phyloP scores from a whole-genome alignment of 306 rosid species.

The Trifolium repens region DNA sequence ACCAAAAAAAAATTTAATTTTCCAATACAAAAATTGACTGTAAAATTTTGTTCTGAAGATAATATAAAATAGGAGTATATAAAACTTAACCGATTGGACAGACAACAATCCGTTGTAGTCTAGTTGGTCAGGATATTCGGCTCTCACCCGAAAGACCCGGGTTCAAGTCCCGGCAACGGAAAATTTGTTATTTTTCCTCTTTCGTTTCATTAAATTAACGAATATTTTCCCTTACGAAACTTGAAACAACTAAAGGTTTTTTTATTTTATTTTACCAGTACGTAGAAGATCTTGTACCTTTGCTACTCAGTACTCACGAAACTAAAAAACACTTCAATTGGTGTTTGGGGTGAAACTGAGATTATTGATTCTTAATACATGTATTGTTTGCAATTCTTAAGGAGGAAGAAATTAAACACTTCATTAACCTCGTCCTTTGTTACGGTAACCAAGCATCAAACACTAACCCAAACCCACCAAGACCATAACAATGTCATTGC shows the following conservation, averaged over 20 bases:
- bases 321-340: not conserved
- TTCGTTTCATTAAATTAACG: no score
- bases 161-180: conserved; percentile 41
- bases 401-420: conserved; percentile 28
- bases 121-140: conserved; percentile 40
- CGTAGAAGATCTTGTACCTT: no score
- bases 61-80: no score
- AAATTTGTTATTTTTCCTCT: not conserved
- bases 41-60: no score
- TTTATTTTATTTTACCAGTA: no score
- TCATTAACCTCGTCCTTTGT: not conserved
- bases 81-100: no score
- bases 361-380: conserved; percentile 2
- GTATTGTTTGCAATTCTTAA: conserved; percentile 33
- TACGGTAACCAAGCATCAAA: not conserved
- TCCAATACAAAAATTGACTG: no score
- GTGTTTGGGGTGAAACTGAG: not conserved
- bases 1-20: no score
- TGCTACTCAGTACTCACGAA: not conserved
- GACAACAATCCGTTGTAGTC: conserved; percentile 36
- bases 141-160: conserved; percentile 43
- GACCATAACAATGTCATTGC: conserved; percentile 40
- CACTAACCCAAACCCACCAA: conserved; percentile 6
- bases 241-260: no score
- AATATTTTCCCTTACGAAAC: no score